Base-by-base conservation (phyloP, 768 basidiomycete species). In the Mycena crocata region DNA sequence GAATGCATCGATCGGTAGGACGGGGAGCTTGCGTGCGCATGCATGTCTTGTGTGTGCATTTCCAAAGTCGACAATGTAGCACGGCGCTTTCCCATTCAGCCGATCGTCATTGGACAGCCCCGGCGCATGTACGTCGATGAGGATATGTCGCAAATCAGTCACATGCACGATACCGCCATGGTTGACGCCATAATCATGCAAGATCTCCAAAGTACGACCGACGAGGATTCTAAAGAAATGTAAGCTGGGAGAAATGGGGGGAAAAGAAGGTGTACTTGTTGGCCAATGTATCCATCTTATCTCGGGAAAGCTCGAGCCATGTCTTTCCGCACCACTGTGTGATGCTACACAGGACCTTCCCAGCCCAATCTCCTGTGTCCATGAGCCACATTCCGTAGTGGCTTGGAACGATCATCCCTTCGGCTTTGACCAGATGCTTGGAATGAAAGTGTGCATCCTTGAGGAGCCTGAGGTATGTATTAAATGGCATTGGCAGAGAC, bases 351-450 rank as follows among this genome's bases (percentile, higher is more conserved):
- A 66, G 14, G 6, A 60, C 48, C 28, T 28, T 59, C 21, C 56
- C 64, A 2, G 30, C 64, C 64, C 64, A 66, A n/a, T 50, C 55
- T 13, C 64, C 64, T 9, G 57, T 57, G 34, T 65, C 32, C 64
- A 52, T 58, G 14, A 37, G n/a, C 64, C 64, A 65, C 26, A 66
- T 58, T 17, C 64, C 57, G 26, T 66, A 66, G 50, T 66, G 64
- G 0, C 10, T 3, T 1, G 64, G 64, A 3, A 59, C 57, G 13
- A 54, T 17, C 3, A 46, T 9, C 5, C 55, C 55, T 31, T 40
- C 23, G 15, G 35, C 7, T 2, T 19, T 21, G 24, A 31, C 7
- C 6, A 63, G 62, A 46, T 63, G 52, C 14, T 26, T n/a, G 12
- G 62, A 55, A 45, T 54, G 45, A 44, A 63, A 56, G 21, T 32